These are phyloP conservation scores for Dryas drummondii DNA, from an alignment of 306 rosid genomes.

Conservation along the genomic window DNA sequence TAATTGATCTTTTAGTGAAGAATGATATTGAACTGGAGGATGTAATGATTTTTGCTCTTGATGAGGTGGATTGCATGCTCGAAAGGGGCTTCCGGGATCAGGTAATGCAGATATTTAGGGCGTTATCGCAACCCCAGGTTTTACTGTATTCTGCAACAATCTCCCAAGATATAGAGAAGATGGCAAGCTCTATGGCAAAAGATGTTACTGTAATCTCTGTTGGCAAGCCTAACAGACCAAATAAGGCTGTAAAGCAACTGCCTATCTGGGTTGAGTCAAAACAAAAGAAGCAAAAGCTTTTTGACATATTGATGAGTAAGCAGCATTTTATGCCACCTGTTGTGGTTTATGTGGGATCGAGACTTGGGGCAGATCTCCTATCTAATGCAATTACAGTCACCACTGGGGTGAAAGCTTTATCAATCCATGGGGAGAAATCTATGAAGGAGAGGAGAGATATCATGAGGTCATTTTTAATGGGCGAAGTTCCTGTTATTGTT, in stretches of 20 bases:
- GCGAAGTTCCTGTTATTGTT: constrained; percentile 73
- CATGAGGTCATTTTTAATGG: constrained; percentile 62
- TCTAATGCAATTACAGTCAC: constrained; percentile 67
- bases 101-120: constrained; percentile 70
- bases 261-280: constrained; percentile 82
- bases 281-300: constrained; percentile 79
- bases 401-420: constrained; percentile 59
- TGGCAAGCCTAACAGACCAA: constrained; percentile 69
- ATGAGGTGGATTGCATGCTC: constrained; percentile 88
- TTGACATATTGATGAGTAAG: constrained; percentile 62
- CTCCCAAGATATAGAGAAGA: constrained; percentile 63
- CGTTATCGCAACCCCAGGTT: constrained; percentile 74
- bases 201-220: constrained; percentile 47
- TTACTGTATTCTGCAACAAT: constrained; percentile 81
- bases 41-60: constrained; percentile 61
- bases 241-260: constrained; percentile 74
- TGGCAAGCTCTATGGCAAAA: constrained; percentile 58
- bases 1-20: constrained; percentile 69
- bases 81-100: constrained; percentile 79
- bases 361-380: constrained; percentile 84
- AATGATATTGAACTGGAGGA: constrained; percentile 64
- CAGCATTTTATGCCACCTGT: constrained; percentile 82
- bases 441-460: constrained; percentile 82
- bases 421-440: constrained; percentile 85
- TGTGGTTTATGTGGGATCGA: constrained; percentile 63